Base-by-base conservation (phyloP, 208 protist genomes). In the Plasmodiophora brassicae region DNA sequence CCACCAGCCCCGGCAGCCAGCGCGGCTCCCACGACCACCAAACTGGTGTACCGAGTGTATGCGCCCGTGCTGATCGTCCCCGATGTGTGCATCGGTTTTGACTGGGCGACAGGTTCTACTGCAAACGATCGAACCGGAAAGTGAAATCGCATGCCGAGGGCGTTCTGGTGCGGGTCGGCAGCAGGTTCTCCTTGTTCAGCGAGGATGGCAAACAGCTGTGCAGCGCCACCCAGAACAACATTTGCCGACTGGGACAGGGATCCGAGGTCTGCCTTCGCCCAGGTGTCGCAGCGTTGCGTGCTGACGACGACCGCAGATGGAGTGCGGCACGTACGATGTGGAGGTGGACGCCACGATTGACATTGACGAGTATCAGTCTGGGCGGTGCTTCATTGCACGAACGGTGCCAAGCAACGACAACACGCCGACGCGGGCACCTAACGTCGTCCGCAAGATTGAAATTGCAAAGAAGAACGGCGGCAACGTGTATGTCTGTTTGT, bases 41-140 rank as follows among this genome's bases (percentile, higher is more conserved):
- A n/a, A n/a, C n/a, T n/a, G n/a, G n/a, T n/a, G n/a, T n/a, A n/a
- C n/a, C n/a, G n/a, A n/a, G n/a, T n/a, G n/a, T n/a, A n/a, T n/a
- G n/a, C n/a, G n/a, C n/a, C n/a, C n/a, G n/a, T n/a, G n/a, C n/a
- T n/a, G n/a, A n/a, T n/a, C n/a, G n/a, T n/a, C n/a, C n/a, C n/a
- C n/a, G n/a, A n/a, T n/a, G n/a, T n/a, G n/a, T n/a, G n/a, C n/a
- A n/a, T n/a, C n/a, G n/a, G n/a, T n/a, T n/a, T n/a, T n/a, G n/a
- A n/a, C n/a, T n/a, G n/a, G n/a, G 25, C 25, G 60, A 78, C 45
- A 53, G 45, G 53, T 38, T 88, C 28, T 88, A 57, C 71, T 88
- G 39, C 25, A 84, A 57, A 41, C 46, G 41, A 46, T 72, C 57
- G 1, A 88, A 85, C 28, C 36, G 46, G 45, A 84, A 45, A 5